Evolutionary conservation across 768 basidiomycete genomes (phyloP), one percentile per base, ranked within the genome.

Genomic region (Pleurotus sapidus): DNA sequence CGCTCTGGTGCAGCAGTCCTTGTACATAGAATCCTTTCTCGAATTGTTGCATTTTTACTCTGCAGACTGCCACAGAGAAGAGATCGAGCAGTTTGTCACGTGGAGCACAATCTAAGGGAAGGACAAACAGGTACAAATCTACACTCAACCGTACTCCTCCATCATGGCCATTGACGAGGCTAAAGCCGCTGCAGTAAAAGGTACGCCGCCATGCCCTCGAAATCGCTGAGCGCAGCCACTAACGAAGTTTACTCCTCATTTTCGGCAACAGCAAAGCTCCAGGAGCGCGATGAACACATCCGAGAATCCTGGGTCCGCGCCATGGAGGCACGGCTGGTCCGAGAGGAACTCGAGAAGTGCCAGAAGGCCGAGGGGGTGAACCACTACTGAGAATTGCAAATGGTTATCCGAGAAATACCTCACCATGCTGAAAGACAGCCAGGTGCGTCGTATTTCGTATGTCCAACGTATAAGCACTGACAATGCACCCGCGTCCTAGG

Each of bases 301-400:
- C 86, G 91, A 51, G 95, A 98, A 75, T 91, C 91, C 50, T 98
- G 95, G 95, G 83, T 97, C 30, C 88, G 87, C 63, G 88, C 91
- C 18, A 96, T 98, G 94, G 95, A 97, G 72, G 84, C 86, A 30
- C 86, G 91, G 48, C 78, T 98, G 58, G 93, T 97, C 47, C 86
- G 86, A 59, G 89, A 92, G 57, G 91, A 95, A 70, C 83, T 98
- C 55, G 80, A 84, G 57, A 94, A 92, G 72, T 98, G 95, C 76
- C 92, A 95, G 66, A 81, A 83, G 64, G 80, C 82, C 5, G 95
- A 98, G 76, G 94, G 95, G 30, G 91, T 95, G 39, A 97, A 98
- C 73, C 86, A 92, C 66, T 85, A 91, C 59, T n/a, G 89, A 95
- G 72, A 89, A 86, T 65, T 98, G 95, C 75, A 86, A 83, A 68